These are phyloP conservation scores for Flaveria bidentis DNA, from an alignment of 129 eudicot genomes.

Conservation along the genomic window DNA sequence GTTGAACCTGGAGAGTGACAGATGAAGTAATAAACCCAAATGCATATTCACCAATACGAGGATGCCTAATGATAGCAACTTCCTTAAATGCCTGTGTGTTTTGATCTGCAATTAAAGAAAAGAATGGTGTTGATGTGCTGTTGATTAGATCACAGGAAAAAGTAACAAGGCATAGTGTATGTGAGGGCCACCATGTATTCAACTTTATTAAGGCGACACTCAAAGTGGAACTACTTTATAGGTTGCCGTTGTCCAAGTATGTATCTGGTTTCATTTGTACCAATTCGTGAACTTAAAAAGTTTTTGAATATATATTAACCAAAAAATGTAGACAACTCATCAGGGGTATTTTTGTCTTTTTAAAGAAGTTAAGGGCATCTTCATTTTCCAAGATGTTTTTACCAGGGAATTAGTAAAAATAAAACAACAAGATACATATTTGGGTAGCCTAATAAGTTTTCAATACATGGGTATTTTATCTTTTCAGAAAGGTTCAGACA, in stretches of 20 bases:
- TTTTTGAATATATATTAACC: background rate
- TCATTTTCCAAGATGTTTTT: background rate
- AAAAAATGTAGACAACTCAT: background rate
- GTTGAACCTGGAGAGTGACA: slow-evolving; percentile 65
- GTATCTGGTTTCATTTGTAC: background rate
- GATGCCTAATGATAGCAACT: slow-evolving; percentile 94
- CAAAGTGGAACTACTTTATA: background rate
- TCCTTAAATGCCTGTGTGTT: slow-evolving; percentile 87
- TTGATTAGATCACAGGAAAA: background rate
- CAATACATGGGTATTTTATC: background rate
- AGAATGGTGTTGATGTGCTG: background rate
- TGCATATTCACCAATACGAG: slow-evolving; percentile 94
- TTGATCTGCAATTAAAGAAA: slow-evolving; percentile 54
- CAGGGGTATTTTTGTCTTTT: background rate
- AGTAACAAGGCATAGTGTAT: background rate
- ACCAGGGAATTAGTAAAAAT: background rate
- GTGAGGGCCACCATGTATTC: background rate
- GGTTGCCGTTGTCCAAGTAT: background rate
- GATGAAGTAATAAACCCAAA: slow-evolving; percentile 91
- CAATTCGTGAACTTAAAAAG: background rate
- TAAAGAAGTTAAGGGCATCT: background rate
- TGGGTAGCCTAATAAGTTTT: background rate
- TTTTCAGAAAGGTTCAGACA: background rate
- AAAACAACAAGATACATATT: background rate
- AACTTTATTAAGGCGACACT: slow-evolving; percentile 1